Conservation (phyloP, 2,329 filamentous ascomycete genomes). For the Xylariaceae sp. region DNA sequence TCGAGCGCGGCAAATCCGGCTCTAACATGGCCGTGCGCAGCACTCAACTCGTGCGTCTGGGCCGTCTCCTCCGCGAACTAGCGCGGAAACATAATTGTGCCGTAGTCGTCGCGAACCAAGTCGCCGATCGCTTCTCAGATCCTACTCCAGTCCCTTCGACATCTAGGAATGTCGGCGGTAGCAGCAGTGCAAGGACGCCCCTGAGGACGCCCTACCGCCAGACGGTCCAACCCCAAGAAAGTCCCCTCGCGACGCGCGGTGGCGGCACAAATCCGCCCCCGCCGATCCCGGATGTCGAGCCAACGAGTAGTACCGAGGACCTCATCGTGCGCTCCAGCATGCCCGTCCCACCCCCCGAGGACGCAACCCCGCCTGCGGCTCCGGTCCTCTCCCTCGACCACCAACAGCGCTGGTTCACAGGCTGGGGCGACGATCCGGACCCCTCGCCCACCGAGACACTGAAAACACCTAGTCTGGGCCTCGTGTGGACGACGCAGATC, state of each 20-base stretch:
- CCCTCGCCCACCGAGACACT: constrained; percentile 38
- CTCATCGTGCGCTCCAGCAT: constrained; percentile 34
- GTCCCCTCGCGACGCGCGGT: constrained; percentile 46
- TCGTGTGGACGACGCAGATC: constrained; percentile 89
- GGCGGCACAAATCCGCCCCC: constrained; percentile 23
- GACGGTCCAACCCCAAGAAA: constrained; percentile 38
- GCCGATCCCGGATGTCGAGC: constrained; percentile 31
- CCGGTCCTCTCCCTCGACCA: constrained; percentile 70
- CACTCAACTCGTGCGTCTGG: constrained; percentile 69
- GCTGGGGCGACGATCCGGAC: constrained; percentile 72
- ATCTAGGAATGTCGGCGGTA: constrained; percentile 16
- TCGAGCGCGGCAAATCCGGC: constrained; percentile 53
- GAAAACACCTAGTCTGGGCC: constrained; percentile 81
- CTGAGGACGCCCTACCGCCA: not conserved
- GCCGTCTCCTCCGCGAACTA: constrained; percentile 68
- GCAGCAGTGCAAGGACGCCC: not conserved
- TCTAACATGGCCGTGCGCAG: constrained; percentile 69
- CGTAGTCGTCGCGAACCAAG: constrained; percentile 90
- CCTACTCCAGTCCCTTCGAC: constrained; percentile 2
- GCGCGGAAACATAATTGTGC: constrained; percentile 71
- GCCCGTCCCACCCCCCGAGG: constrained; percentile 30
- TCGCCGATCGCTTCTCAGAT: constrained; percentile 71
- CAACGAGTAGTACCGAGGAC: constrained; percentile 38
- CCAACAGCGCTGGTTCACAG: constrained; percentile 91
- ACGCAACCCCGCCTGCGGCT: constrained; percentile 32